Conservation (phyloP, 257 asterid species). For the Osmanthus fragrans region DNA sequence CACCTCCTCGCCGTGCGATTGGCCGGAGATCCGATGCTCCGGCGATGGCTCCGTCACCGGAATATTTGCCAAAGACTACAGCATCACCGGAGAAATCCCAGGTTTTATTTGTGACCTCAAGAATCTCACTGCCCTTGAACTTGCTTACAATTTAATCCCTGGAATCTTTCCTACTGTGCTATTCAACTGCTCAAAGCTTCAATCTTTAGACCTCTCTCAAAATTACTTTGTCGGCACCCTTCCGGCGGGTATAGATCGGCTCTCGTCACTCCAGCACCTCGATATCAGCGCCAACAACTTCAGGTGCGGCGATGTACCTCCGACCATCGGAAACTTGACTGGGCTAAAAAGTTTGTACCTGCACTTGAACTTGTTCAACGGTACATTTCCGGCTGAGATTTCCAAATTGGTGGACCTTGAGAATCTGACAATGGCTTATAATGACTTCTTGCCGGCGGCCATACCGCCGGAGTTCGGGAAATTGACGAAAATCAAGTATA, state of each 20-base stretch:
- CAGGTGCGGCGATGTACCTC: conserved; percentile 85
- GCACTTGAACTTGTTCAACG: conserved; percentile 52
- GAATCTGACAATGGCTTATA: conserved; percentile 48
- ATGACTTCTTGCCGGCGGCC: conserved; percentile 47
- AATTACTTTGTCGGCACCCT: conserved; percentile 57
- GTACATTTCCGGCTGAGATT: conserved; percentile 67
- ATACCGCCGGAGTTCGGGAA: conserved; percentile 65
- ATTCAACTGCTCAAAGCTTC: conserved; percentile 56
- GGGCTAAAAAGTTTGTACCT: conserved; percentile 38
- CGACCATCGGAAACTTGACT: conserved; percentile 56
- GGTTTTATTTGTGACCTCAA: conserved; percentile 44
- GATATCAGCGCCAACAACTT: conserved; percentile 64
- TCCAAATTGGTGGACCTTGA: conserved; percentile 66
- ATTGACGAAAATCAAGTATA: conserved; percentile 39
- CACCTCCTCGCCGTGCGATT: conserved; percentile 36
- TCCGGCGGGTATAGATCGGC: conserved; percentile 52
- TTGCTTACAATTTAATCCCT: conserved; percentile 39
- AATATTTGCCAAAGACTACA: conserved; percentile 25
- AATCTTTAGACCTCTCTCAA: conserved; percentile 57
- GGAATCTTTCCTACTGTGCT: conserved; percentile 56
- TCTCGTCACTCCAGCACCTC: conserved; percentile 44
- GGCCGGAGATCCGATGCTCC: conserved; percentile 41
- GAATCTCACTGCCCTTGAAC: conserved; percentile 51
- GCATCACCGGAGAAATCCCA: conserved; percentile 48
- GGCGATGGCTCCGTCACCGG: conserved; percentile 47